Conservation (phyloP, 305 asterid genomes). For the Andrographis paniculata region DNA sequence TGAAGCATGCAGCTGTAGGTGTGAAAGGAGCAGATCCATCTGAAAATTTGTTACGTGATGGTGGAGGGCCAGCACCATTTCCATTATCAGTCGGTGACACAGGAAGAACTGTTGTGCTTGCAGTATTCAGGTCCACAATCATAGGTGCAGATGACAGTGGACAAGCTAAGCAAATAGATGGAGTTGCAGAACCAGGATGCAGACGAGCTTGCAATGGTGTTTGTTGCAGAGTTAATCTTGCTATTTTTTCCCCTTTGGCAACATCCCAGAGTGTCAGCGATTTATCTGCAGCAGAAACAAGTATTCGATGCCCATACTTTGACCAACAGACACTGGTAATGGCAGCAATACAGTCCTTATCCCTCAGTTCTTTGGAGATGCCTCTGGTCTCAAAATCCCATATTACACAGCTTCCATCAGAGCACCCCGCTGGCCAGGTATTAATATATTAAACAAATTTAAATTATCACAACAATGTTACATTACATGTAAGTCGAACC, state of each 20-base stretch:
- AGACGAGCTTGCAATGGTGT: conserved; percentile 75
- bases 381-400: conserved; percentile 96
- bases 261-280: conserved; percentile 88
- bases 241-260: conserved; percentile 66
- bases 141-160: conserved; percentile 85
- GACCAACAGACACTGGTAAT: conserved; percentile 90
- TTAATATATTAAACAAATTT: conserved; percentile 9
- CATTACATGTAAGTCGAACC: not conserved
- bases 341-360: conserved; percentile 62
- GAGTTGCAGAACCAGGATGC: conserved; percentile 72
- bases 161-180: conserved; percentile 74
- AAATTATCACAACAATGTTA: not conserved
- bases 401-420: conserved; percentile 77
- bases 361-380: conserved; percentile 60
- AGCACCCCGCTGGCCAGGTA: conserved; percentile 68
- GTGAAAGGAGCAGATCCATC: conserved; percentile 80
- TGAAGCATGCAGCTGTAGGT: conserved; percentile 89
- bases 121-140: conserved; percentile 54
- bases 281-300: conserved; percentile 81
- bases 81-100: conserved; percentile 44
- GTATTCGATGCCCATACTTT: conserved; percentile 68
- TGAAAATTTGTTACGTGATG: conserved; percentile 55
- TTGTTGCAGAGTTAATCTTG: conserved; percentile 54
- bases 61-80: conserved; percentile 39
- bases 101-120: conserved; percentile 53